A percentile compares a stretch with the other conserved stretches of the same genome.
These are phyloP conservation scores for Themeda triandra DNA, from an alignment of 176 grass and related monocot genomes.

Conservation along the genomic window DNA sequence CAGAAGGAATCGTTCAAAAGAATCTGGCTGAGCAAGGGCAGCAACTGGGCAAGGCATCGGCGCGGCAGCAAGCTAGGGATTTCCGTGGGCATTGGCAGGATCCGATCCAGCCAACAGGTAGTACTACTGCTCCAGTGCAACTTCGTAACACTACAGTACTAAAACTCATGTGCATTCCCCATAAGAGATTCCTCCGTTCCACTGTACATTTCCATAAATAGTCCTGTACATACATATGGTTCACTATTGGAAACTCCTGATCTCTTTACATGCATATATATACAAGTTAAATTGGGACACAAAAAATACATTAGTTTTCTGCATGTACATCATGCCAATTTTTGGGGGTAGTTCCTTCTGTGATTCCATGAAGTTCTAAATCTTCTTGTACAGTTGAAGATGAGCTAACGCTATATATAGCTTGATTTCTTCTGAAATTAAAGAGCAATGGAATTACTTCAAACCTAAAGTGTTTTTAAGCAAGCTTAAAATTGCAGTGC, in stretches of 20 bases:
- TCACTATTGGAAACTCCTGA: background rate
- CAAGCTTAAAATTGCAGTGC: background rate
- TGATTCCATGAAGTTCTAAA: background rate
- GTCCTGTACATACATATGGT: conserved; percentile 20
- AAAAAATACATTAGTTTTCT: background rate
- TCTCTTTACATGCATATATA: background rate
- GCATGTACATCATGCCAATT: background rate
- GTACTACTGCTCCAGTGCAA: background rate
- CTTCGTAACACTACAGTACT: background rate
- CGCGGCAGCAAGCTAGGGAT: background rate
- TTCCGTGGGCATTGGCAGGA: conserved; percentile 25
- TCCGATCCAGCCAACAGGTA: conserved; percentile 22
- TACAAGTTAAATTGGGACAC: background rate
- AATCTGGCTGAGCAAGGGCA: background rate
- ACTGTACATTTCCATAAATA: conserved; percentile 45
- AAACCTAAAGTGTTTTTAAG: background rate
- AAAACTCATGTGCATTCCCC: conserved; percentile 44
- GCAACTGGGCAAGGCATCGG: background rate
- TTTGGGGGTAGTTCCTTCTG: background rate
- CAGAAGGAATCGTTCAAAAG: background rate
- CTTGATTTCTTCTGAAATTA: background rate
- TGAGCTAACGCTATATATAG: background rate
- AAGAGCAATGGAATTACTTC: background rate
- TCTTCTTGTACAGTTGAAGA: background rate
- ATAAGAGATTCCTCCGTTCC: conserved; percentile 51